Percentiles rank a stretch among this genome's conserved stretches.
Conservation (phyloP, 2,329 filamentous ascomycete species). For the Hyphodiscus sp. region DNA sequence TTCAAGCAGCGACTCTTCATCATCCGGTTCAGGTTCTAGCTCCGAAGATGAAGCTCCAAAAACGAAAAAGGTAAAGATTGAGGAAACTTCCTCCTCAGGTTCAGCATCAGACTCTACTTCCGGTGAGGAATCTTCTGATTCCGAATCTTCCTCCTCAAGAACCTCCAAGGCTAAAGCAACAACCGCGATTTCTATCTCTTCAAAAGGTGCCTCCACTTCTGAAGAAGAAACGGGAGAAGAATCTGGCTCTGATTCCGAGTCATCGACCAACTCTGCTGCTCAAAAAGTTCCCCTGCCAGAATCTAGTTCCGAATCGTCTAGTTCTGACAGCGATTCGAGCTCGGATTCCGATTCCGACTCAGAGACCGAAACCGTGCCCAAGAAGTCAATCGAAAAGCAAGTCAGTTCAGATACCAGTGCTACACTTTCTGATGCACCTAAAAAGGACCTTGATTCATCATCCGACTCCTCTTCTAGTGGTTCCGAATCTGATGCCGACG, state of each 20-base stretch:
- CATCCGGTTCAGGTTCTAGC: slow-evolving; percentile 36
- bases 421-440: slow-evolving; percentile 26
- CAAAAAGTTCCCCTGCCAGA: slow-evolving; percentile 25
- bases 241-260: slow-evolving; percentile 22
- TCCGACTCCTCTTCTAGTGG: slow-evolving; percentile 22
- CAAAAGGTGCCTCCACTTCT: slow-evolving; percentile 26
- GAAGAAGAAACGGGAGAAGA: slow-evolving; percentile 29
- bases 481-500: slow-evolving; percentile 19
- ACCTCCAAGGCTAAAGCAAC: slow-evolving; percentile 44
- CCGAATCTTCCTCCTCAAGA: slow-evolving; percentile 26
- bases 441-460: slow-evolving; percentile 23
- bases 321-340: slow-evolving; percentile 30
- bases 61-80: slow-evolving; percentile 46
- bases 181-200: slow-evolving; percentile 33
- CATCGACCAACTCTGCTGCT: slow-evolving; percentile 23
- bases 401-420: slow-evolving; percentile 27
- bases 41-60: slow-evolving; percentile 42
- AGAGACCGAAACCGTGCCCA: slow-evolving; percentile 36
- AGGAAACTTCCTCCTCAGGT: slow-evolving; percentile 26
- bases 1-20: slow-evolving; percentile 33
- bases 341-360: slow-evolving; percentile 3
- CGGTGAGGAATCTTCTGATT: slow-evolving; percentile 12
- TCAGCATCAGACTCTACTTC: slow-evolving; percentile 32
- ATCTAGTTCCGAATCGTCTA: slow-evolving; percentile 28
- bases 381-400: slow-evolving; percentile 36